phyloP scores from a whole-genome alignment of 495 filamentous ascomycete genomes.

The Podospora conica region DNA sequence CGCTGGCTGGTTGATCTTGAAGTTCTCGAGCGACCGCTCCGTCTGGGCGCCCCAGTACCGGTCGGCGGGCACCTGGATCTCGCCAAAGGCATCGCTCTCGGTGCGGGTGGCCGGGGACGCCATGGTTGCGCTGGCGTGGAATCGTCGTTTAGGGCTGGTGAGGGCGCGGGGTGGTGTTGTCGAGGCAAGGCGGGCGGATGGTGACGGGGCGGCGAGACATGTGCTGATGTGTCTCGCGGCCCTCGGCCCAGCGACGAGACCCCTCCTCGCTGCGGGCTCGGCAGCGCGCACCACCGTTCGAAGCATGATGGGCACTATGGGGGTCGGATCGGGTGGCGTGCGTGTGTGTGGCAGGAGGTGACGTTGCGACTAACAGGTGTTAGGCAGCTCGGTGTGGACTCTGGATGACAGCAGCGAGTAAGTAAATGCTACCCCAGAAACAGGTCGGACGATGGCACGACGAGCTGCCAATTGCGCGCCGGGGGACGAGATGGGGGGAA shows the following conservation, averaged over 20 bases:
- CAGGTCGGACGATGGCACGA: not conserved
- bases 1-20: slow-evolving; percentile 97
- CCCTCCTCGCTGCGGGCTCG: slow-evolving; percentile 33
- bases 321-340: not conserved
- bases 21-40: slow-evolving; percentile 93
- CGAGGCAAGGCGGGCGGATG: slow-evolving; percentile 2
- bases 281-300: slow-evolving; percentile 39
- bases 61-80: slow-evolving; percentile 84
- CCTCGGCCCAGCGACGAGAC: slow-evolving; percentile 36
- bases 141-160: slow-evolving; percentile 26
- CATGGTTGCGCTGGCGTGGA: slow-evolving; percentile 44
- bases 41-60: slow-evolving; percentile 99
- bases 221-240: slow-evolving; percentile 34
- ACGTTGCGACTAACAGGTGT: not conserved
- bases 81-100: slow-evolving; percentile 96
- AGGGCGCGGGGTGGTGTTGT: slow-evolving; percentile 14
- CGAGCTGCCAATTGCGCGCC: slow-evolving; percentile 1
- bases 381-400: not conserved
- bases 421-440: slow-evolving; percentile 1
- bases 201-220: slow-evolving; percentile 25
- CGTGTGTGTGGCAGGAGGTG: not conserved
- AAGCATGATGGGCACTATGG: slow-evolving; percentile 28
- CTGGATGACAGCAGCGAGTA: not conserved
- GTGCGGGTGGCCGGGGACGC: slow-evolving; percentile 58
- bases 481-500: not conserved